Conservation (phyloP, 148 eudicot genomes). For the Rheum nobile region DNA sequence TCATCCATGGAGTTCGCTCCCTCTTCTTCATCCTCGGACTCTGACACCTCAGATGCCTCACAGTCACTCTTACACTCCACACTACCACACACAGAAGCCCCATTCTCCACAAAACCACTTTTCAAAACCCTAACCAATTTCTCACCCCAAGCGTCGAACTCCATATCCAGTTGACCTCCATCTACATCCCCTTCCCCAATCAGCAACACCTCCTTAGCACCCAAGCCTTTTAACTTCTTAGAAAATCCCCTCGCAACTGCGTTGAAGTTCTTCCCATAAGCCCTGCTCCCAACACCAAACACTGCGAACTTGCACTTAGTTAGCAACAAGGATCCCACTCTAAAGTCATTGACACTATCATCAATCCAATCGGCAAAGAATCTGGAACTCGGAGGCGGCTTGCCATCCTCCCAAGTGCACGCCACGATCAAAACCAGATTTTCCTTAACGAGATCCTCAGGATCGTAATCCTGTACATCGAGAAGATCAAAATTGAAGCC, state of each 20-base stretch:
- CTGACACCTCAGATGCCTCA: conserved; percentile 23
- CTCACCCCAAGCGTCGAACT: conserved; percentile 66
- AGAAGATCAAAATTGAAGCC: conserved; percentile 45
- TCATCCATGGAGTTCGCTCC: conserved; percentile 27
- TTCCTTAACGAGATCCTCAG: conserved; percentile 70
- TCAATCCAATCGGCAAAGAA: conserved; percentile 69
- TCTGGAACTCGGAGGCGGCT: conserved; percentile 45
- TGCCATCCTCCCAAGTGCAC: conserved; percentile 83
- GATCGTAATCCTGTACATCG: conserved; percentile 62
- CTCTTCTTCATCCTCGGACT: conserved; percentile 40
- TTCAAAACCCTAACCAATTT: conserved; percentile 38
- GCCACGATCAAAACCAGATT: conserved; percentile 49
- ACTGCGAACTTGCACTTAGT: conserved; percentile 50
- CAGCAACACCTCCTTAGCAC: conserved; percentile 54
- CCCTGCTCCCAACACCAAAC: conserved; percentile 74
- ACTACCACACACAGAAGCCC: conserved; percentile 13
- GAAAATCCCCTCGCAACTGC: conserved; percentile 49
- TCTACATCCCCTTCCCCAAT: conserved; percentile 79
- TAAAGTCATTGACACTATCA: conserved; percentile 81
- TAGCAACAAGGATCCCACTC: conserved; percentile 63
- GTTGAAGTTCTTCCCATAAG: conserved; percentile 61
- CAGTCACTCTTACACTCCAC: conserved; percentile 23
- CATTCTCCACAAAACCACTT: conserved; percentile 32
- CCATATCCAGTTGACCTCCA: conserved; percentile 49
- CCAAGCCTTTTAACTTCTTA: conserved; percentile 45